A percentile compares a stretch with the other conserved stretches of the same genome.
Evolutionary conservation across 768 basidiomycete genomes (phyloP).

Genomic region (Xerocomus spinulosus): DNA sequence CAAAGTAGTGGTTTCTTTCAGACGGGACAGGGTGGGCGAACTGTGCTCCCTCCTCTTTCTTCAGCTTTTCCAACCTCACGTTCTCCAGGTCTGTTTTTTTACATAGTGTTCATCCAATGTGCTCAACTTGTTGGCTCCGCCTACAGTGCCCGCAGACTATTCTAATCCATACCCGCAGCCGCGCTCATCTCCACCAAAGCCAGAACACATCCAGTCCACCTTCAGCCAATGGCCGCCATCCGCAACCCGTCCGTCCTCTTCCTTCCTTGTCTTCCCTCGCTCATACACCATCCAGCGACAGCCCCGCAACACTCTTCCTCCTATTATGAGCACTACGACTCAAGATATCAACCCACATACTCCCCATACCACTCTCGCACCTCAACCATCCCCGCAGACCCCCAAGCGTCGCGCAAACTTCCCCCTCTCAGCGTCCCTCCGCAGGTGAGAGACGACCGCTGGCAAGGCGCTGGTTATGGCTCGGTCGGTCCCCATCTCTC

Average conservation of each 20-base stretch:
- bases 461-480: conserved; percentile 39
- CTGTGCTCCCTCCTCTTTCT: conserved; percentile 82
- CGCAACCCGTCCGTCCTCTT: conserved; percentile 30
- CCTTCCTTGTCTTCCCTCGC: conserved; percentile 8
- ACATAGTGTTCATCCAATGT: conserved; percentile 48
- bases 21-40: conserved; percentile 85
- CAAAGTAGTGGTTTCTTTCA: conserved; percentile 65
- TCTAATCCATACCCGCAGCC: conserved; percentile 59
- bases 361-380: conserved; percentile 45
- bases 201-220: conserved; percentile 49
- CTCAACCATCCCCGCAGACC: conserved; percentile 43
- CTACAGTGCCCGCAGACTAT: conserved; percentile 57
- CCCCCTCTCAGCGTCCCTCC: conserved; percentile 49
- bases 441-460: conserved; percentile 45
- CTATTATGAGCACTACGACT: conserved; percentile 55
- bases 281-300: conserved; percentile 16
- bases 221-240: conserved; percentile 43
- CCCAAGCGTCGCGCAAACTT: conserved; percentile 52
- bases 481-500: conserved; percentile 34
- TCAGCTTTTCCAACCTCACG: conserved; percentile 82
- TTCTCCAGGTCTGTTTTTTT: conserved; percentile 81
- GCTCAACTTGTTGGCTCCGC: conserved; percentile 55
- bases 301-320: conserved; percentile 46
- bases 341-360: conserved; percentile 43
- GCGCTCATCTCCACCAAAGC: conserved; percentile 57